Conservation (phyloP, 768 basidiomycete species). For the Xanthoconium stramineum region DNA sequence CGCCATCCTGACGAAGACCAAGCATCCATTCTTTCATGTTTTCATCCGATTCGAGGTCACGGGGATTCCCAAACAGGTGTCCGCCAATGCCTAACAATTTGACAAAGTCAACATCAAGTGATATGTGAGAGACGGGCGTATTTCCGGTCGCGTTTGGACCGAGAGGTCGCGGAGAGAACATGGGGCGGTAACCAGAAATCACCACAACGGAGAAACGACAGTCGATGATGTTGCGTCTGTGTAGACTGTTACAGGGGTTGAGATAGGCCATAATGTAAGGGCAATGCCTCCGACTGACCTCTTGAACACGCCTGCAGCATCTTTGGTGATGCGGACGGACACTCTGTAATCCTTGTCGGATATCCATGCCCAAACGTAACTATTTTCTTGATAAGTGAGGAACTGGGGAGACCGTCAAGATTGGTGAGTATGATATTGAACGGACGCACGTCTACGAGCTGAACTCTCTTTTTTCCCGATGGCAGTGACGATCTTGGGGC, state of each 20-base stretch:
- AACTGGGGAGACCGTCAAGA: constrained; percentile 41
- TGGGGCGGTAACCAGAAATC: constrained; percentile 48
- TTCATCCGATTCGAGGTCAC: constrained; percentile 39
- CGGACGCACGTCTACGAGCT: constrained; percentile 51
- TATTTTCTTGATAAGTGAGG: constrained; percentile 45
- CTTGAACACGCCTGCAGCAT: constrained; percentile 46
- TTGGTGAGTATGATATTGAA: background rate
- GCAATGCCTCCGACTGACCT: constrained; percentile 29
- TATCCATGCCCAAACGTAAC: constrained; percentile 59
- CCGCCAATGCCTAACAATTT: constrained; percentile 40
- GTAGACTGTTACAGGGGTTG: constrained; percentile 16
- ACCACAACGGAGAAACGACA: constrained; percentile 44
- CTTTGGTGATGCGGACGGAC: constrained; percentile 52
- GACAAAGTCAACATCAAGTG: constrained; percentile 51
- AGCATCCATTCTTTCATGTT: constrained; percentile 50
- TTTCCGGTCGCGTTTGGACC: constrained; percentile 30
- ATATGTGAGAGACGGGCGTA: constrained; percentile 45
- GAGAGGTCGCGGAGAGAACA: constrained; percentile 52
- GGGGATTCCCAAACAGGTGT: constrained; percentile 49
- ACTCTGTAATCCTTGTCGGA: constrained; percentile 56
- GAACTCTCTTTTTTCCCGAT: constrained; percentile 49
- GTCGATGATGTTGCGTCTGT: constrained; percentile 40
- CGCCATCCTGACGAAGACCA: constrained; percentile 54
- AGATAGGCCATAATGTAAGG: background rate
- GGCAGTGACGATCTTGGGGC: constrained; percentile 12